Evolutionary conservation across 2,329 filamentous ascomycete genomes (phyloP), one percentile per base, ranked within the genome.

Genomic region (Coniosporium tulheliwenetii): DNA sequence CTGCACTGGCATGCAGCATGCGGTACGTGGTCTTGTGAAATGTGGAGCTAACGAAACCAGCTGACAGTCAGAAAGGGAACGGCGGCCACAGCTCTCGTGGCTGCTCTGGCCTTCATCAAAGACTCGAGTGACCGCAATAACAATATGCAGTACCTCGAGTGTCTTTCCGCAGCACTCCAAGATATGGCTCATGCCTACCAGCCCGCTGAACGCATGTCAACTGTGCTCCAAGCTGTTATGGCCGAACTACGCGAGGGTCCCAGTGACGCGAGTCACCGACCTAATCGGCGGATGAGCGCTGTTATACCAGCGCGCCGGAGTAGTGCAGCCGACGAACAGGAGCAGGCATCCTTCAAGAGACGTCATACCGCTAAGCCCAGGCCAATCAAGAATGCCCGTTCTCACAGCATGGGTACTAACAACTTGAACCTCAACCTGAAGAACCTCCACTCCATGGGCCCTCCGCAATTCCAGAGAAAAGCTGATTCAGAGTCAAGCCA

Each of bases 151-250:
- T 71, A 71, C 50, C 63, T 75, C 9, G 69, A 73, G 53, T 70
- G 69, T 31, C 60, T 75, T 1, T 65, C 67, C 0, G 59, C 63
- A 9, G 66, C 69, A 3, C 60, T 75, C 7, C 58, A 63, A 14
- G 71, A 73, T 45, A 72, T 74, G 70, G 61, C 63, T 37, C 52
- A 62, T 14, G 66, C 65, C 1, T 74, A 72, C 50, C 64, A 71
- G 41, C 70, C 71, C 1, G 70, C 70, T 0, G 63, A 66, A 30
- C 62, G 66, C 40, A 74, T 75, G 69, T 66, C 69, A 29, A 57
- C 62, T 12, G 60, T 73, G 5, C 61, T 75, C 3, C 64, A 68
- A 44, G 64, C 63, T n/a, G 67, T 73, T n/a, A 60, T 72, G 33
- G 54, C 62, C 5, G 67, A 73, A 45, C 59, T 73, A 2, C 60